phyloP scores from a whole-genome alignment of 2,329 filamentous ascomycete genomes.

The Endoconidiophora laricicola region DNA sequence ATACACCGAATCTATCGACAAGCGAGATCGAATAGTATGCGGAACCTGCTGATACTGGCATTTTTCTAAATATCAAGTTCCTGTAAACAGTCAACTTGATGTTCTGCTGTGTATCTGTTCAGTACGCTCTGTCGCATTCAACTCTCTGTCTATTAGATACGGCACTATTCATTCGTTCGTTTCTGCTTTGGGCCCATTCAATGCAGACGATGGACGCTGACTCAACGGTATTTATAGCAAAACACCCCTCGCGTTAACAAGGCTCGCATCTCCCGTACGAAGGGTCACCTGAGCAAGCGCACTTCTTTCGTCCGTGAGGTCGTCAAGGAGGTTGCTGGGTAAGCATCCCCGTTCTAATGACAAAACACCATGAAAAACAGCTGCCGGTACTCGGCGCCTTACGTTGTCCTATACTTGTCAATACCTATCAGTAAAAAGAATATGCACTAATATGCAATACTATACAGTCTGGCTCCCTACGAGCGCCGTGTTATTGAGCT shows the following conservation, averaged over 20 bases:
- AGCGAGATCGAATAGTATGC: background rate
- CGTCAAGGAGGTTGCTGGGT: constrained; percentile 96
- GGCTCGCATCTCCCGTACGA: constrained; percentile 67
- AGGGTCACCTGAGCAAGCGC: constrained; percentile 92
- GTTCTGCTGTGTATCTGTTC: too few species aligned
- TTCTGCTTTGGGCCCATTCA: constrained; percentile 15
- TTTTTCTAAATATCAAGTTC: too few species aligned
- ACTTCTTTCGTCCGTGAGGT: constrained; percentile 94
- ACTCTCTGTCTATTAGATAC: background rate
- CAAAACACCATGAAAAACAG: background rate
- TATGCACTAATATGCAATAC: background rate
- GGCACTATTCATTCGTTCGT: constrained; percentile 1
- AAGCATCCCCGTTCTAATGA: constrained; percentile 22
- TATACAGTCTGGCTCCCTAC: constrained; percentile 63
- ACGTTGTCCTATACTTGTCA: background rate
- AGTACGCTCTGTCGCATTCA: too few species aligned
- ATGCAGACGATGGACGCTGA: constrained; percentile 48
- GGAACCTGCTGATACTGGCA: background rate
- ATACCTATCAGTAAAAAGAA: background rate
- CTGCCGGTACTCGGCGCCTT: background rate
- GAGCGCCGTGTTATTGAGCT: constrained; percentile 98
- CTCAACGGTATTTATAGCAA: constrained; percentile 46
- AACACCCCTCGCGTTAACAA: constrained; percentile 64
- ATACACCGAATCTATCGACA: constrained; percentile 6
- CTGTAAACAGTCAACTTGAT: constrained; percentile 1